Evolutionary conservation across 192 early-diverging fungal species (phyloP), one percentile per base, ranked within the genome.

Genomic region (Spizellomyces punctatus): DNA sequence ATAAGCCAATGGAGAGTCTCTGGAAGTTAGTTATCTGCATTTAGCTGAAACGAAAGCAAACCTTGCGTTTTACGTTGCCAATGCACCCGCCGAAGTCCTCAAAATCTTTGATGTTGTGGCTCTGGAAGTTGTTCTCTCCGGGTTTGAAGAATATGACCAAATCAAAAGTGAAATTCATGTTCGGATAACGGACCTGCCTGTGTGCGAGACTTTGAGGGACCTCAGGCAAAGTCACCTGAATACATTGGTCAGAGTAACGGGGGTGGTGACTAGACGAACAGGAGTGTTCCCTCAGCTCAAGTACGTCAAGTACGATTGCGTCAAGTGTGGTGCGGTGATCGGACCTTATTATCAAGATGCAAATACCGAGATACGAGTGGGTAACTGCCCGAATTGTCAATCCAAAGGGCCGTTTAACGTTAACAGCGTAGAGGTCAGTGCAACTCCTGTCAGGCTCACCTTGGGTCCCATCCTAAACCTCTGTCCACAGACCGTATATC

Each of bases 261-360:
- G 97, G 67, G 94, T 97, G 0, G 94, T 99, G 8, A 96, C 94
- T 6, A 82, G 93, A 21, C 90, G 97, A 64, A 94, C 95, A 2
- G 92, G 92, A 41, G 95, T 99, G 14, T 99, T 96, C 74, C 96
- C 97, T 44, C 97, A 99, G 79, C 86, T 99, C 57, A 98, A 95
- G 79, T 95, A 93, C 74, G 93, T 98, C 49, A 96, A 95, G 79
- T 98, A 93, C 76, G 91, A 95, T 80, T 99, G 97, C 74, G 86
- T 83, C 46, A 96, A 96, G 82, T 99, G 97, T 79, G 92, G 91
- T 44, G 88, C 89, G 4, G 78, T 96, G 21, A 81, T 99, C 60
- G 95, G 95, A 43, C 95, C 95, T 17, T 98, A 93, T 76, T 92
- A 92, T 72, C 97, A 99, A 82, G 97, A 98, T 67, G 86, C 92